Base-by-base conservation (phyloP, 352 stramenopile species). In the Globisporangium cederbergense region DNA sequence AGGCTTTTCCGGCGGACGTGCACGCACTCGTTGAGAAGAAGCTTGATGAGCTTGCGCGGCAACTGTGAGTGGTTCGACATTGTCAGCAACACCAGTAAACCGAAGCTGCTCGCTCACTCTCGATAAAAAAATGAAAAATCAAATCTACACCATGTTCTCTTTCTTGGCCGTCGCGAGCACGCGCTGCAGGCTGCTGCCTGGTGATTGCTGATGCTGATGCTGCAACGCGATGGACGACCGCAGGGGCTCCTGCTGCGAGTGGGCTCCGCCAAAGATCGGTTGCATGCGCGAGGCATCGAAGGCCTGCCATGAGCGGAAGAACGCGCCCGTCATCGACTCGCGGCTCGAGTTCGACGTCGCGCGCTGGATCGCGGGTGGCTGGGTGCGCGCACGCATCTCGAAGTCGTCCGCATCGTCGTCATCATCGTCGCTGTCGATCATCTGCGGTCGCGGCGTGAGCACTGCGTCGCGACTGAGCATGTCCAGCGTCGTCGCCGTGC, bases 201-300 rank as follows among this genome's bases (percentile, higher is more conserved):
- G 60, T 22, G 54, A 58, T 10, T 64, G n/a, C 7, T 79, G 58
- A 22, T 74, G 66, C 34, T 74, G 54, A 53, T 63, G 40, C 68
- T 42, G 18, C 50, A 18, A 25, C 57, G 18, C 67, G 52, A 30
- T 57, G 43, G 52, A 56, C 46, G 20, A 43, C n/a, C 3, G 64
- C 51, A 45, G 66, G 58, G 16, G 58, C 64, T 36, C 25, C 22
- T 38, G 50, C 60, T 60, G 50, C 43, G 77, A 77, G 47, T 68
- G 76, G 18, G 51, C 51, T n/a, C 86, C 84, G 42, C 86, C 86
- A 58, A 95, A 95, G 34, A 91, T 78, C 16, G 83, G 86, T 64
- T 93, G 84, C 78, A 95, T 86, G 72, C 88, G 92, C 49, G 73
- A 78, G 32, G 72, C 73, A 63, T 95, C 86, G 64, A 95, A 91